Evolutionary conservation across 192 early-diverging fungal species (phyloP).

Genomic region (Backusella parvicylindrica): DNA sequence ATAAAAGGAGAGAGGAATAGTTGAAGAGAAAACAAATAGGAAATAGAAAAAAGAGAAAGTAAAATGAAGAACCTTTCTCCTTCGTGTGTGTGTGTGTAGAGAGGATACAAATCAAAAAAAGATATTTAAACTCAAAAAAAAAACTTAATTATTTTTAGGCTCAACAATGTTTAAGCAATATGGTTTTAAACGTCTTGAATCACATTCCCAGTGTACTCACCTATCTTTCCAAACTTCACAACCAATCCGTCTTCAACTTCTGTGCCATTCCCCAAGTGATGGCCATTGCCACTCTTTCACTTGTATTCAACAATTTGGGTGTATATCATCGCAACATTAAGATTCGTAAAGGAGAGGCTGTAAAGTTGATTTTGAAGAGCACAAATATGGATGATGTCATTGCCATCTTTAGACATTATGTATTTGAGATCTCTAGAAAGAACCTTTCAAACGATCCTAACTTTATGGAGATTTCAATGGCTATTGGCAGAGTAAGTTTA

Average conservation of each 20-base stretch:
- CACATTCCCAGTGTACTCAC: conserved; percentile 85
- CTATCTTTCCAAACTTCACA: conserved; percentile 75
- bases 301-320: conserved; percentile 83
- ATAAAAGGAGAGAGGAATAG: background rate
- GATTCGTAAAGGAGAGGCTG: conserved; percentile 86
- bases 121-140: background rate
- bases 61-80: background rate
- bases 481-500: conserved; percentile 37
- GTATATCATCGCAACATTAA: conserved; percentile 84
- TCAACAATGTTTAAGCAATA: conserved; percentile 80
- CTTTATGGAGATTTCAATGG: conserved; percentile 57
- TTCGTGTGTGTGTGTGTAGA: no score
- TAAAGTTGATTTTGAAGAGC: conserved; percentile 63
- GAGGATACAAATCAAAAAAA: background rate
- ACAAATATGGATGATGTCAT: conserved; percentile 56
- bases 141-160: conserved; percentile 35
- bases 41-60: background rate
- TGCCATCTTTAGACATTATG: conserved; percentile 62
- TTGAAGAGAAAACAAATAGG: no score
- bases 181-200: conserved; percentile 82
- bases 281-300: conserved; percentile 89
- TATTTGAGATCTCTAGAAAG: conserved; percentile 58
- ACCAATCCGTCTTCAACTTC: conserved; percentile 87
- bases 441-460: conserved; percentile 59
- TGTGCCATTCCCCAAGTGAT: conserved; percentile 99